Base-by-base conservation (phyloP, 257 asterid genomes). In the Leonotis leonurus region DNA sequence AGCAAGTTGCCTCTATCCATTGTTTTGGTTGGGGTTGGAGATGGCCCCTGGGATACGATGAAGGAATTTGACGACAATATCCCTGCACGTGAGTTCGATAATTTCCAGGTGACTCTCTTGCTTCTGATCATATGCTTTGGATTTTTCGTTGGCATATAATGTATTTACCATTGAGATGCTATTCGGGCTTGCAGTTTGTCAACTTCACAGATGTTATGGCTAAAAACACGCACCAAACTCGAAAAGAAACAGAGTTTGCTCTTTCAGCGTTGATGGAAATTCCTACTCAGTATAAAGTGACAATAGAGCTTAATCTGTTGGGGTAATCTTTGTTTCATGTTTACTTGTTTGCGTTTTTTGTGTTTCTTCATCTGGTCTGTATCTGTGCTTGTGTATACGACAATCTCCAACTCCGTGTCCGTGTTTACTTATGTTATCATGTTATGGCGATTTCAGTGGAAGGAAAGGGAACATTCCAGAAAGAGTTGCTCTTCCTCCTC, bases 21-120 rank as follows among this genome's bases (percentile, higher is more conserved):
- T 60, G 68, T 90, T 41, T 73, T 90, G 62, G 94, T 90, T 20
- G 97, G 97, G 52, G 97, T 90, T 67, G 97, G 97, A 55, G 97
- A 90, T 70, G 97, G 97, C 62, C 97, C 97, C 1, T 90, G 97
- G 97, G 95, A 87, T 68, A 85, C 80, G 92, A 90, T 90, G 97
- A 75, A 69, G 68, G 95, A 90, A 73, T 90, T 90, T 60, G 97
- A 90, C 53, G 97, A 90, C 73, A 87, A 87, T 67, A 83, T 90
- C 68, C 97, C 97, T 27, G 82, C 90, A 6, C 73, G 95, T n/a
- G 95, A 80, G 56, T 90, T 90, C 0, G 97, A 90, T 70, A 90
- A 90, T 77, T 87, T 90, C 62, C 97, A 90, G 86, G 97, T 84
- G 21, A 41, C n/a, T n/a, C 21, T 48, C 59, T 64, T 41, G 63